These are phyloP conservation scores for Pseudogymnoascus pannorum DNA, from an alignment of 2,329 filamentous ascomycete species.

Conservation along the genomic window DNA sequence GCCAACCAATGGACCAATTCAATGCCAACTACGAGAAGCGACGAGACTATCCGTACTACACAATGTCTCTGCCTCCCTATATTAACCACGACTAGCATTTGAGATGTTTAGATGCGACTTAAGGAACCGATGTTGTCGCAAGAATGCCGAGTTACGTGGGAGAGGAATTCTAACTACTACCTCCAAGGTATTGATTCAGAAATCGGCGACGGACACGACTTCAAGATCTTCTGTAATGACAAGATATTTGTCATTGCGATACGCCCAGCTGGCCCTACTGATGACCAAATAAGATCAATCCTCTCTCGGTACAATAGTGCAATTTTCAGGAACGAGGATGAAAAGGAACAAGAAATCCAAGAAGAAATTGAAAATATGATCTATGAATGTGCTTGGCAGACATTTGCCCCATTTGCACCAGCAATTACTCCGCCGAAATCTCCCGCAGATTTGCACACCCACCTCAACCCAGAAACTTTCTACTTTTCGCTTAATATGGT, in stretches of 20 bases:
- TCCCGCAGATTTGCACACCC: not conserved
- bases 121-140: not conserved
- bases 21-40: not conserved
- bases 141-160: not conserved
- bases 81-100: not conserved
- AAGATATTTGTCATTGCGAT: not conserved
- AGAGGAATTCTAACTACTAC: not conserved
- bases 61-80: not conserved
- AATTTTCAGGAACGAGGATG: not conserved
- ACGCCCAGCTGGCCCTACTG: not conserved
- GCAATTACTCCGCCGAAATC: not conserved
- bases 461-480: conserved; percentile 9
- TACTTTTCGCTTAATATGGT: conserved; percentile 5
- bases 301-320: not conserved
- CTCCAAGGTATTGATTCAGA: not conserved
- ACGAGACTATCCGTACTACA: no score
- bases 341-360: not conserved
- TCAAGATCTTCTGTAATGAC: not conserved
- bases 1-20: no score
- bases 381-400: conserved; percentile 2
- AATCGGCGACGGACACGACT: not conserved
- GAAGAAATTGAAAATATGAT: conserved; percentile 13
- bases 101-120: not conserved
- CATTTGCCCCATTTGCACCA: conserved; percentile 9
- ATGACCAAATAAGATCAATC: conserved; percentile 1